A percentile compares a stretch with the other conserved stretches of the same genome.
phyloP scores from a whole-genome alignment of 2,329 filamentous ascomycete genomes.

The Thielaviopsis musarum region DNA sequence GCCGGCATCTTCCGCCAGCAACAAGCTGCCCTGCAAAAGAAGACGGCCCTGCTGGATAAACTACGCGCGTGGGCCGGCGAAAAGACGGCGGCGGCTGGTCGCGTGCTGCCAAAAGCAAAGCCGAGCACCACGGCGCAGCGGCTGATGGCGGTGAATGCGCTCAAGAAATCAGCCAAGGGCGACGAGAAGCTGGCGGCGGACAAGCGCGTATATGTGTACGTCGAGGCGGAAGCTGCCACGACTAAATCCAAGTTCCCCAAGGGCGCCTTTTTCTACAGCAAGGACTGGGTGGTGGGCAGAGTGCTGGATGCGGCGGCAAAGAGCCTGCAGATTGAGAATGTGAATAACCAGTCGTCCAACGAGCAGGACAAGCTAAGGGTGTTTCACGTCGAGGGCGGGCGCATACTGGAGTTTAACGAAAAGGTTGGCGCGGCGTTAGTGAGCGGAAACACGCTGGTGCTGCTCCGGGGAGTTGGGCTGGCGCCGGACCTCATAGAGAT shows the following conservation, averaged over 20 bases:
- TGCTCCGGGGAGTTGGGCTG: conserved; percentile 73
- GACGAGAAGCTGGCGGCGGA: conserved; percentile 65
- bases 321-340: conserved; percentile 61
- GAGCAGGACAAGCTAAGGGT: conserved; percentile 71
- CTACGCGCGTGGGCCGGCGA: conserved; percentile 66
- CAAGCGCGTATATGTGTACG: conserved; percentile 77
- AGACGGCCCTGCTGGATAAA: conserved; percentile 59
- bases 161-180: conserved; percentile 82
- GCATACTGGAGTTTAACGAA: conserved; percentile 74
- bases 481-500: conserved; percentile 50
- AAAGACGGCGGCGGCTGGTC: conserved; percentile 47
- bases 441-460: conserved; percentile 77
- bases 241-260: conserved; percentile 68
- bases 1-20: conserved; percentile 37
- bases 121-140: conserved; percentile 46
- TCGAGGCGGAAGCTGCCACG: conserved; percentile 80
- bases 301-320: conserved; percentile 64
- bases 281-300: conserved; percentile 79
- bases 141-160: conserved; percentile 50
- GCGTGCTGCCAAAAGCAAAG: conserved; percentile 44
- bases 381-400: conserved; percentile 83
- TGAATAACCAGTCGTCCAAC: conserved; percentile 61
- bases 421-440: conserved; percentile 58
- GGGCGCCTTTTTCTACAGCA: conserved; percentile 64
- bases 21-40: conserved; percentile 30